Conservation (phyloP, 192 early-diverging fungal genomes). For the Entophlyctis helioformis region DNA sequence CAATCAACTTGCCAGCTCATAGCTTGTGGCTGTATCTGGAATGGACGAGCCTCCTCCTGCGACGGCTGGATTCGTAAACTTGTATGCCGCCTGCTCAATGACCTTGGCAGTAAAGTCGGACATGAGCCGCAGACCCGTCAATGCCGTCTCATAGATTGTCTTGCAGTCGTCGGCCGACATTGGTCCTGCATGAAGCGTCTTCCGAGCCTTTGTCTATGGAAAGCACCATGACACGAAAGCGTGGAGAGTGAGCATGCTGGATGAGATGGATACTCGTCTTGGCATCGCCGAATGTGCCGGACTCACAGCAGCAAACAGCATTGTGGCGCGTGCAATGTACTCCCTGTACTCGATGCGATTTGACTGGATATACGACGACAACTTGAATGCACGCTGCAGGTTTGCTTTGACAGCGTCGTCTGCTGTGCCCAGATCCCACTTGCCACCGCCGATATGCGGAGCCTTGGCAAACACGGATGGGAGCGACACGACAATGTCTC, state of each 20-base stretch:
- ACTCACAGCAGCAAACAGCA: constrained; percentile 8
- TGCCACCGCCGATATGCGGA: constrained; percentile 19
- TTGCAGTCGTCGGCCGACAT: constrained; percentile 2
- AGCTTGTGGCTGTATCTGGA: constrained; percentile 9
- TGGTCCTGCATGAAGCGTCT: no score
- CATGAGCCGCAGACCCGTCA: constrained; percentile 14
- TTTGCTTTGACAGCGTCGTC: constrained; percentile 3
- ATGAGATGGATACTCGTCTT: no score
- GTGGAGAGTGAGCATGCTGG: no score
- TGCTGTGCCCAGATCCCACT: constrained; percentile 18
- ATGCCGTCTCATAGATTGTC: constrained; percentile 14
- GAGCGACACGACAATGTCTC: constrained; percentile 25
- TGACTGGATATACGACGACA: constrained; percentile 5
- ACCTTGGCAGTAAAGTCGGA: constrained; percentile 14
- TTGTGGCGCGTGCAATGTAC: constrained; percentile 5
- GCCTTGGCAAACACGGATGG: constrained; percentile 28
- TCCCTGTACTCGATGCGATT: constrained; percentile 10
- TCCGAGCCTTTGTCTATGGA: no score
- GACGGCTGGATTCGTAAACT: constrained; percentile 28
- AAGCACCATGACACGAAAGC: constrained; percentile 1
- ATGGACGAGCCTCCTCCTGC: constrained; percentile 2
- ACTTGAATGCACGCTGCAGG: constrained; percentile 8
- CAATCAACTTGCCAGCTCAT: constrained; percentile 20
- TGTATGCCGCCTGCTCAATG: constrained; percentile 37
- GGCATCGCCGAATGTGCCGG: no score